These are phyloP conservation scores for Termitomyces sp. DNA, from an alignment of 768 basidiomycete genomes.

Conservation along the genomic window DNA sequence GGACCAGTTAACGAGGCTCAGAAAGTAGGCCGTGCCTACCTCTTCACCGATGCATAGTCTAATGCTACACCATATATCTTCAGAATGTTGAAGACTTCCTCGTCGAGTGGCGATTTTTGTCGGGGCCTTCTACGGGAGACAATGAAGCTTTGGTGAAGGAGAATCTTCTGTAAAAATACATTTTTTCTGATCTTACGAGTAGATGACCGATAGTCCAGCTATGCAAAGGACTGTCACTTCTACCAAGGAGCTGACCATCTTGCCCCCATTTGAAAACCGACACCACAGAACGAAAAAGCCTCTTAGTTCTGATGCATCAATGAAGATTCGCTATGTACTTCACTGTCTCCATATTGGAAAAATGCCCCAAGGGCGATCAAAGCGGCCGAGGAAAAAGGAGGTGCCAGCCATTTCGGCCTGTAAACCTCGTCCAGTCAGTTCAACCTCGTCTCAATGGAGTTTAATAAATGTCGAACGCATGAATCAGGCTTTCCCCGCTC, in stretches of 20 bases:
- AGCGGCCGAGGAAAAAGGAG: neutral
- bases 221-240: neutral
- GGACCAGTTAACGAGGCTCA: conserved; percentile 12
- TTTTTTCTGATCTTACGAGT: neutral
- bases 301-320: neutral
- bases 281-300: neutral
- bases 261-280: neutral
- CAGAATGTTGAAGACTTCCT: conserved; percentile 14
- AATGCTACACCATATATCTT: neutral
- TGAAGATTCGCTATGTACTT: neutral
- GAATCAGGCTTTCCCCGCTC: conserved; percentile 1
- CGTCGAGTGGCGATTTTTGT: conserved; percentile 7
- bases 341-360: neutral
- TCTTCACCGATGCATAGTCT: neutral
- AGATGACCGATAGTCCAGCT: neutral
- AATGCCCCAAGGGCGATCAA: neutral
- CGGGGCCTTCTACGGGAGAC: neutral
- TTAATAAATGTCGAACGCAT: neutral
- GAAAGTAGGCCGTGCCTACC: conserved; percentile 1
- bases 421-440: conserved; percentile 3
- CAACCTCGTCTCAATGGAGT: no score
- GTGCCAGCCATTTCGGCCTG: neutral
- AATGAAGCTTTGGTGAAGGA: neutral
- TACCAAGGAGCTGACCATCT: neutral
- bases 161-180: neutral